Evolutionary conservation across 2,329 filamentous ascomycete species (phyloP).

Genomic region (Aspergillus udagawae): DNA sequence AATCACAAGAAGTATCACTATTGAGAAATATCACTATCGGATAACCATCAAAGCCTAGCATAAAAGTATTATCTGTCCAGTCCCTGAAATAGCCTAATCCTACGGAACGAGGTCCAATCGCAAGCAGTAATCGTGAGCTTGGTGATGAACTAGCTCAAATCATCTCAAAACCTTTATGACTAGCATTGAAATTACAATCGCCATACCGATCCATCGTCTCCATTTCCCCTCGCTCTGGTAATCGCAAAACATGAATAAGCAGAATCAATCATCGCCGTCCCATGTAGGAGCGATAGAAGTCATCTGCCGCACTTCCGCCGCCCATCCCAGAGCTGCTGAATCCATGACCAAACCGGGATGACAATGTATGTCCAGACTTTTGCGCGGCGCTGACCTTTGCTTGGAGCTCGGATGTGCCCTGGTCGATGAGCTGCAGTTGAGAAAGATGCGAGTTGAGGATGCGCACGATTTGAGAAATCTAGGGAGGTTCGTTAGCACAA

Average conservation of each 20-base stretch:
- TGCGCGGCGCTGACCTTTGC: slow-evolving; percentile 78
- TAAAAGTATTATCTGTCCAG: background rate
- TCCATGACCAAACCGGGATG: slow-evolving; percentile 37
- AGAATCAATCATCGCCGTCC: slow-evolving; percentile 56
- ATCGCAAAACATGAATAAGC: background rate
- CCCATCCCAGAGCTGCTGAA: slow-evolving; percentile 36
- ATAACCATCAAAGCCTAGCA: background rate
- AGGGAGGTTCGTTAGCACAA: slow-evolving; percentile 14
- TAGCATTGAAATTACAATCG: slow-evolving; percentile 1
- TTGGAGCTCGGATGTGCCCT: slow-evolving; percentile 74
- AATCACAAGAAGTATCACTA: background rate
- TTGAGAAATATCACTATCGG: background rate
- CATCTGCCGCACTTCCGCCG: slow-evolving; percentile 67
- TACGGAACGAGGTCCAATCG: background rate
- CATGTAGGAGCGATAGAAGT: slow-evolving; percentile 87
- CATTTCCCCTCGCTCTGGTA: background rate
- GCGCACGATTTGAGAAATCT: slow-evolving; percentile 92
- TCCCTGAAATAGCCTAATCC: background rate
- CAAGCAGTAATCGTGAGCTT: background rate
- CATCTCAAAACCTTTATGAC: background rate
- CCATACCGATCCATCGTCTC: slow-evolving; percentile 1
- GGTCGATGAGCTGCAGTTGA: slow-evolving; percentile 90
- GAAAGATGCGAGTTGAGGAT: slow-evolving; percentile 90
- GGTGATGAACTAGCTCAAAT: background rate
- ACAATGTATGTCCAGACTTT: slow-evolving; percentile 63